These are phyloP conservation scores for Polychytrium aggregatum DNA, from an alignment of 192 early-diverging fungal genomes.

Conservation along the genomic window DNA sequence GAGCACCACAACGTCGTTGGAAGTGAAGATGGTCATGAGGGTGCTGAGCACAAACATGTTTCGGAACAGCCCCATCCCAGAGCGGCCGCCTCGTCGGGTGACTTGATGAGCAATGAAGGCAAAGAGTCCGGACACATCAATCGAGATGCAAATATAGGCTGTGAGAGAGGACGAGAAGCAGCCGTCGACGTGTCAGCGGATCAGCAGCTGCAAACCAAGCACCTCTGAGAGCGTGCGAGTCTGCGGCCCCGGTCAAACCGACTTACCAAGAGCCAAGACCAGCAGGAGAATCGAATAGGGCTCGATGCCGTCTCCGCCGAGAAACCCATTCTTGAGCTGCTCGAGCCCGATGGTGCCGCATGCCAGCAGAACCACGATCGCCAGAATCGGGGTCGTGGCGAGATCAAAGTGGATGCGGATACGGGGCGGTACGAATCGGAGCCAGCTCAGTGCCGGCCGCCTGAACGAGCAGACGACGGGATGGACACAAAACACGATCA, in stretches of 20 bases:
- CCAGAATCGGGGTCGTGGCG: conserved; percentile 60
- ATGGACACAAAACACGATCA: no score
- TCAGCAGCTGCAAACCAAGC: not conserved
- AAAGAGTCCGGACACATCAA: conserved; percentile 69
- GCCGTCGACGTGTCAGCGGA: not conserved
- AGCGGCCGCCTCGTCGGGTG: conserved; percentile 29
- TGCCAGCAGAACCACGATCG: conserved; percentile 56
- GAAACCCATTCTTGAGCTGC: conserved; percentile 42
- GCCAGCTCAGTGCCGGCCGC: no score
- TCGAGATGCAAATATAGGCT: conserved; percentile 75
- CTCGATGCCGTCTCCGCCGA: conserved; percentile 48
- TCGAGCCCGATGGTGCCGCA: conserved; percentile 35
- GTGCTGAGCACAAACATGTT: conserved; percentile 60
- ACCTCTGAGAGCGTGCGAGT: not conserved
- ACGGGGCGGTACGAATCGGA: no score
- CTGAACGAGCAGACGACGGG: no score
- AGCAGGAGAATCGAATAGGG: conserved; percentile 77
- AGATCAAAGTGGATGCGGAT: conserved; percentile 39
- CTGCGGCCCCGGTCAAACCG: not conserved
- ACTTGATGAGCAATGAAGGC: conserved; percentile 10
- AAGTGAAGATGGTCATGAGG: conserved; percentile 60
- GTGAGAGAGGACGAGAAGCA: not conserved
- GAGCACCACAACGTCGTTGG: conserved; percentile 79
- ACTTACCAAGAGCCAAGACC: conserved; percentile 57
- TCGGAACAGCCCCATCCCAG: conserved; percentile 46